These are phyloP conservation scores for Blumeriella jaapii DNA, from an alignment of 2,329 filamentous ascomycete genomes.

Conservation along the genomic window DNA sequence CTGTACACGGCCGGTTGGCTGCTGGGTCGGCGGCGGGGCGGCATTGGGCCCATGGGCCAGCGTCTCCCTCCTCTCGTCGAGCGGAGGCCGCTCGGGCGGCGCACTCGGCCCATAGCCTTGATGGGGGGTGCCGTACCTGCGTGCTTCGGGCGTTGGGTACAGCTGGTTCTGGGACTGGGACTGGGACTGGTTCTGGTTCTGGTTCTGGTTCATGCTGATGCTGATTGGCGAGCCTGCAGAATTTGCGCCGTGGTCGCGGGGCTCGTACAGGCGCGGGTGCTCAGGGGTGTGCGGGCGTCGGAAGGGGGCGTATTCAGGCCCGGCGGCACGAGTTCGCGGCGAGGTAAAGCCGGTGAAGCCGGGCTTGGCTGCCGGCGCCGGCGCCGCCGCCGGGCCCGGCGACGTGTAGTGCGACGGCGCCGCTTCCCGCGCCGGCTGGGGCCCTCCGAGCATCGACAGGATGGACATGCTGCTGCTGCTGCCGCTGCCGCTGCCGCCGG, in stretches of 20 bases:
- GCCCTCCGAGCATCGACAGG: slow-evolving; percentile 55
- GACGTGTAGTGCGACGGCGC: slow-evolving; percentile 37
- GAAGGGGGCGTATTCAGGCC: slow-evolving; percentile 49
- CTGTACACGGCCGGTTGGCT: slow-evolving; percentile 25
- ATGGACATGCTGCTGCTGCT: slow-evolving; percentile 58
- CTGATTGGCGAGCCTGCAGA: slow-evolving; percentile 26
- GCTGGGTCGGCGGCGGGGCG: slow-evolving; percentile 24
- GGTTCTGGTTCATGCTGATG: too few species aligned
- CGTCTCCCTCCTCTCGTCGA: slow-evolving; percentile 36
- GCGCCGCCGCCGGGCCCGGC: too few species aligned
- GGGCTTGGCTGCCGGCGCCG: too few species aligned
- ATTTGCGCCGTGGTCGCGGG: slow-evolving; percentile 29
- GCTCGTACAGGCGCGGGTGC: slow-evolving; percentile 45
- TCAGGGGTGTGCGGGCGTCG: slow-evolving; percentile 66
- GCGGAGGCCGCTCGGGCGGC: slow-evolving; percentile 33
- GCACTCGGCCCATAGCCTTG: slow-evolving; percentile 42
- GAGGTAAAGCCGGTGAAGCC: too few species aligned
- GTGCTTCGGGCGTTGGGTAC: slow-evolving; percentile 44
- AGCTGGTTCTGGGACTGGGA: too few species aligned
- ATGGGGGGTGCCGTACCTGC: slow-evolving; percentile 48
- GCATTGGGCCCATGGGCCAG: slow-evolving; percentile 16
- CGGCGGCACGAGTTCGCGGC: slow-evolving; percentile 29
- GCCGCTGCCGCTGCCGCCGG: slow-evolving; percentile 30
- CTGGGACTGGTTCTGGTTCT: too few species aligned
- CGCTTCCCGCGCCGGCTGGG: slow-evolving; percentile 36